Conservation (phyloP, 345 rosid genomes). For the Eucalyptus marginata region DNA sequence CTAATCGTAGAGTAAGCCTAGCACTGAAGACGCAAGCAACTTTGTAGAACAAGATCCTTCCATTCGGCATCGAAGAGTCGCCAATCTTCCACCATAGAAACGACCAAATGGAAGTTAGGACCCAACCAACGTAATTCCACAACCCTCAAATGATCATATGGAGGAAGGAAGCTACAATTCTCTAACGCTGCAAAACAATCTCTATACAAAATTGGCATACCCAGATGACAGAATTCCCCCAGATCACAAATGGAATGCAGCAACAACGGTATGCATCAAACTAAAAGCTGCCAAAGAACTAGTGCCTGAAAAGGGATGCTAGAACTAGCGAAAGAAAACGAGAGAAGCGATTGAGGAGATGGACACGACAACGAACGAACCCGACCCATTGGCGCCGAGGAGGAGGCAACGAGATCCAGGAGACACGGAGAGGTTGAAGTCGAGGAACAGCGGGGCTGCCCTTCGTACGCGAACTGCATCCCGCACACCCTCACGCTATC, state of each 20-base stretch:
- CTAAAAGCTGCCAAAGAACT: not conserved
- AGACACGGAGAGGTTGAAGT: slow-evolving; percentile 47
- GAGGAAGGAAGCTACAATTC: not conserved
- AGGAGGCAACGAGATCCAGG: slow-evolving; percentile 90
- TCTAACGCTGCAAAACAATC: not conserved
- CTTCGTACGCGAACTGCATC: slow-evolving; percentile 73
- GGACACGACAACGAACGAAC: slow-evolving; percentile 10
- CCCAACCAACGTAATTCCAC: not conserved
- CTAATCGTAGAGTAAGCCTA: not conserved
- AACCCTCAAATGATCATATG: not conserved
- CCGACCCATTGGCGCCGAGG: slow-evolving; percentile 94
- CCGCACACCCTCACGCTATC: slow-evolving; percentile 48
- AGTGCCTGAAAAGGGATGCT: not conserved
- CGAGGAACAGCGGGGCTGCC: slow-evolving; percentile 53
- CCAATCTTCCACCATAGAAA: not conserved
- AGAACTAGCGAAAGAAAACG: not conserved
- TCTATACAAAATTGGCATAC: not conserved
- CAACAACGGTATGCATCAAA: not conserved
- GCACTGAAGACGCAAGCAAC: not conserved
- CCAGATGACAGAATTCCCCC: not conserved
- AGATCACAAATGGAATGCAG: not conserved
- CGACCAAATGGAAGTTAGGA: rapidly evolving
- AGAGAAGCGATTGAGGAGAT: not conserved
- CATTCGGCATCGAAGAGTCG: not conserved
- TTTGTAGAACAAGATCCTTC: not conserved